Evolutionary conservation across 108 stramenopile species (phyloP).

Genomic region (Schizochytrium sp.): DNA sequence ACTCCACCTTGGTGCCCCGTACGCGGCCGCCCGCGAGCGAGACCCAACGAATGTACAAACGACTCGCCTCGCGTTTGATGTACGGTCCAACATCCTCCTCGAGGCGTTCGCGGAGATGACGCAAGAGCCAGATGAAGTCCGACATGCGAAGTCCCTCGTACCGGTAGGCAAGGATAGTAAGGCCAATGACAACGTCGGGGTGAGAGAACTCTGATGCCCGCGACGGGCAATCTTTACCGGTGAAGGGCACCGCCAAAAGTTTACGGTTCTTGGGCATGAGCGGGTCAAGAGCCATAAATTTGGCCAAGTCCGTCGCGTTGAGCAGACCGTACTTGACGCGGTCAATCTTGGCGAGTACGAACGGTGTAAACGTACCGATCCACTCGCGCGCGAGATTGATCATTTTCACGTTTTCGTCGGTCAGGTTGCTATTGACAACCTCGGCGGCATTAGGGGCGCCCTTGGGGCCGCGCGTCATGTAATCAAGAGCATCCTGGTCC

Average conservation of each 20-base stretch:
- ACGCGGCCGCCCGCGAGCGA: constrained; percentile 87
- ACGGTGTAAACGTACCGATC: constrained; percentile 3
- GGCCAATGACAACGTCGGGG: constrained; percentile 49
- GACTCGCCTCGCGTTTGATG: constrained; percentile 37
- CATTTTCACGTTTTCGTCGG: background rate
- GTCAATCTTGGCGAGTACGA: constrained; percentile 7
- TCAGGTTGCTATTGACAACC: background rate
- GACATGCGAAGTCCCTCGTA: constrained; percentile 46
- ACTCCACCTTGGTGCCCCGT: constrained; percentile 25
- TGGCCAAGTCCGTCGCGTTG: background rate
- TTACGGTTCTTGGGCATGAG: constrained; percentile 38
- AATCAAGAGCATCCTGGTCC: background rate
- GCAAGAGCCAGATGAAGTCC: constrained; percentile 32
- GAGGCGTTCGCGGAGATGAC: constrained; percentile 30
- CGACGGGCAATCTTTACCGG: constrained; percentile 53
- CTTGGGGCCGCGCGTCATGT: background rate
- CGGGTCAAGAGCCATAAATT: background rate
- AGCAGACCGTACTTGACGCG: constrained; percentile 22
- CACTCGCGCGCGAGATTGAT: constrained; percentile 18
- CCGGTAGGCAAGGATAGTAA: constrained; percentile 52
- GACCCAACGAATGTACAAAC: constrained; percentile 82
- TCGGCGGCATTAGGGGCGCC: background rate
- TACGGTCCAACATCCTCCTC: constrained; percentile 42
- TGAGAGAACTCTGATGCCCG: constrained; percentile 55
- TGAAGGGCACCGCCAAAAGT: constrained; percentile 51